phyloP scores from a whole-genome alignment of 2,329 filamentous ascomycete genomes.

The Raffaelea arxii region DNA sequence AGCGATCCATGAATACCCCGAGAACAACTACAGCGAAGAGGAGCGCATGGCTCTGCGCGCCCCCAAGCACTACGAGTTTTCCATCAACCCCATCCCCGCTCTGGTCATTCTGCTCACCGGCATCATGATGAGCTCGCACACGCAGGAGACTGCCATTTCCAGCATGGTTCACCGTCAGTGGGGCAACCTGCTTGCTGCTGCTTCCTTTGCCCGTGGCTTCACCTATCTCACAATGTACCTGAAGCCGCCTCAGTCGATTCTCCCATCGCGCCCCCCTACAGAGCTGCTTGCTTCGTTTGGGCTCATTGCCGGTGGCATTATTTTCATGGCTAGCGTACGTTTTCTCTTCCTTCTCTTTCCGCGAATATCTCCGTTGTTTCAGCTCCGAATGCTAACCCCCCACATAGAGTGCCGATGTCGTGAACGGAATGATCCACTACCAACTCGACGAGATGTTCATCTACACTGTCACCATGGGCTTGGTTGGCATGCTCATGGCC shows the following conservation, averaged over 20 bases:
- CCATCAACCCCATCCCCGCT: conserved; percentile 80
- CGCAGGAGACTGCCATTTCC: conserved; percentile 72
- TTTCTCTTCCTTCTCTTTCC: neutral
- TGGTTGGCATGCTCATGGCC: conserved; percentile 76
- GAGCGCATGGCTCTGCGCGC: conserved; percentile 40
- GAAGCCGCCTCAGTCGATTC: conserved; percentile 67
- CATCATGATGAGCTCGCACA: conserved; percentile 91
- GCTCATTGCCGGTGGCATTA: conserved; percentile 73
- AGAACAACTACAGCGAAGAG: conserved; percentile 29
- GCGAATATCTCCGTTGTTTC: neutral
- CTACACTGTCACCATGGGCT: conserved; percentile 78
- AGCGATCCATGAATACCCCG: conserved; percentile 20
- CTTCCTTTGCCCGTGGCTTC: conserved; percentile 64
- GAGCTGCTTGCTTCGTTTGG: conserved; percentile 85
- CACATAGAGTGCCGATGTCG: conserved; percentile 59
- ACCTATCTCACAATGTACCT: conserved; percentile 77
- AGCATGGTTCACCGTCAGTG: conserved; percentile 92
- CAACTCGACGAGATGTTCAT: conserved; percentile 84
- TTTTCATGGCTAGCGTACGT: conserved; percentile 86
- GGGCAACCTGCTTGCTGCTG: conserved; percentile 76
- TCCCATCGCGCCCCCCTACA: conserved; percentile 78
- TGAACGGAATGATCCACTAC: conserved; percentile 67
- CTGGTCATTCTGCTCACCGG: conserved; percentile 80
- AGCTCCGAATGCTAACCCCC: neutral
- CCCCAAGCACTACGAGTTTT: conserved; percentile 61